A percentile compares a stretch with the other conserved stretches of the same genome.
phyloP scores from a whole-genome alignment of 2,329 filamentous ascomycete species.

The Cladosporium colombiae region DNA sequence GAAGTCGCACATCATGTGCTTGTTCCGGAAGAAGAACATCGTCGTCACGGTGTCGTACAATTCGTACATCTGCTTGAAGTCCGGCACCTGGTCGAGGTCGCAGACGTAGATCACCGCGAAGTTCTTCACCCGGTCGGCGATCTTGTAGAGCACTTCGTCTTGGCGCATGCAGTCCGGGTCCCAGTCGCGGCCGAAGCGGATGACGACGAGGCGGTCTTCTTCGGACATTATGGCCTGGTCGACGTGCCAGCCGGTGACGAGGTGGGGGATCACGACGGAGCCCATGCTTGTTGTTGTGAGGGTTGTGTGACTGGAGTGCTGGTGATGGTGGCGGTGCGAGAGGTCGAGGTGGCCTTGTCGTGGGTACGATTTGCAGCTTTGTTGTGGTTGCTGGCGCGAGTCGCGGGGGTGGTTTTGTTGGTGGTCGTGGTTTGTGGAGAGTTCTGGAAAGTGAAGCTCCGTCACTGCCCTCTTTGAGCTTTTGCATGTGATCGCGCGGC shows the following conservation, averaged over 20 bases:
- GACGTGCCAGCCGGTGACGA: conserved; percentile 93
- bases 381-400: not conserved
- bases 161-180: conserved; percentile 80
- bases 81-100: conserved; percentile 85
- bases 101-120: conserved; percentile 92
- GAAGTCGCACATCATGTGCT: conserved; percentile 98
- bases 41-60: conserved; percentile 82
- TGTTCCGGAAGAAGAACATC: conserved; percentile 98
- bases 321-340: not conserved
- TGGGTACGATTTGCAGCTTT: not conserved
- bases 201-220: conserved; percentile 89
- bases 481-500: not conserved
- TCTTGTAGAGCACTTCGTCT: conserved; percentile 92
- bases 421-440: not conserved
- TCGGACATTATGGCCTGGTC: conserved; percentile 92
- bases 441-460: not conserved
- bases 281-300: conserved; percentile 61
- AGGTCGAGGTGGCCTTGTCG: not conserved
- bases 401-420: not conserved
- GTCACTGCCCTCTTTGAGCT: not conserved
- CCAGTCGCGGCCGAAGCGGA: conserved; percentile 87
- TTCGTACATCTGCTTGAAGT: conserved; percentile 95
- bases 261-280: conserved; percentile 88
- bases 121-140: conserved; percentile 91
- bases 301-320: not conserved